phyloP scores from a whole-genome alignment of 345 rosid species.

The Clarkia xantiana region DNA sequence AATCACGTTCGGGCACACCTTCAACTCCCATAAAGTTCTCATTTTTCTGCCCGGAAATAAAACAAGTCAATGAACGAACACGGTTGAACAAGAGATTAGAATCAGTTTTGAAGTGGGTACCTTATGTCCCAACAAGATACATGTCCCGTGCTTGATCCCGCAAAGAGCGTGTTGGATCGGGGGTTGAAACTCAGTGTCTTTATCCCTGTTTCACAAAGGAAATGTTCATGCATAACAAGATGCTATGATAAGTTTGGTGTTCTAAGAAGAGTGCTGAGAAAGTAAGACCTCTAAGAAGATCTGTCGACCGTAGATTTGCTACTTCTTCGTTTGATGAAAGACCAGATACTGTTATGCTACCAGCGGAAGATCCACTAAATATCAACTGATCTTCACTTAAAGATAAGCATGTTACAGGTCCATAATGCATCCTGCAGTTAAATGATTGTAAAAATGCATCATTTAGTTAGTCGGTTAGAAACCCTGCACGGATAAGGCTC shows the following conservation, averaged over 20 bases:
- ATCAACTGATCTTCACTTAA: slow-evolving; percentile 54
- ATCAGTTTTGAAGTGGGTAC: slow-evolving; percentile 18
- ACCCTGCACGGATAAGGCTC: too few relatives aligned
- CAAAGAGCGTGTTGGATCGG: slow-evolving; percentile 38
- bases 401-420: slow-evolving; percentile 59
- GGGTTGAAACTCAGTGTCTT: slow-evolving; percentile 55
- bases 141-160: slow-evolving; percentile 68
- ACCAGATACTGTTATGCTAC: slow-evolving; percentile 55
- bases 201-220: slow-evolving; percentile 39
- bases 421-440: slow-evolving; percentile 53
- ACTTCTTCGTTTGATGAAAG: slow-evolving; percentile 46
- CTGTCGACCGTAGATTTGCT: slow-evolving; percentile 47
- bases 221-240: neutral
- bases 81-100: too few relatives aligned
- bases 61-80: too few relatives aligned
- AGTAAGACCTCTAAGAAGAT: slow-evolving; percentile 37
- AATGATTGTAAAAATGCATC: neutral
- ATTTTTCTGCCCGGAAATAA: slow-evolving; percentile 34
- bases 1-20: slow-evolving; percentile 63
- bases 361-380: slow-evolving; percentile 60
- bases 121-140: slow-evolving; percentile 80
- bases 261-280: slow-evolving; percentile 1
- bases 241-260: neutral
- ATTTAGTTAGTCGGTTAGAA: neutral
- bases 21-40: slow-evolving; percentile 57